Conservation (phyloP, 306 rosid genomes). For the Trifolium fragiferum region DNA sequence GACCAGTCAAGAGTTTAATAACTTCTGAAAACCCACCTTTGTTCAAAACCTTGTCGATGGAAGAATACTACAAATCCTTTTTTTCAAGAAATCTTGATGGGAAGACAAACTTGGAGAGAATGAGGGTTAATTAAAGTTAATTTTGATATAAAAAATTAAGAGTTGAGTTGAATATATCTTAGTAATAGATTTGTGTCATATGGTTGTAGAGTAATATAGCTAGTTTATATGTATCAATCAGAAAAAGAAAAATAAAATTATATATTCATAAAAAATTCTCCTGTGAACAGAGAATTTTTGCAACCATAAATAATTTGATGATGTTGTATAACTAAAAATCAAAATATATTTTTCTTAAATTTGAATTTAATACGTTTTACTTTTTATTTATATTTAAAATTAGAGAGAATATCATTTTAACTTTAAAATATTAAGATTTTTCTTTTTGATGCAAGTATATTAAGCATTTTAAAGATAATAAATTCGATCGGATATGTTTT, state of each 20-base stretch:
- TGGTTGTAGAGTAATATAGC: background rate
- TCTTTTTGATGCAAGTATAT: too few species aligned
- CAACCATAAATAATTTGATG: too few species aligned
- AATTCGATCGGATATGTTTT: too few species aligned
- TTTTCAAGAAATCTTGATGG: conserved; percentile 64
- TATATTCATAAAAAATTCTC: background rate
- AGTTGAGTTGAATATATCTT: background rate
- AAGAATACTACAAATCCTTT: conserved; percentile 58
- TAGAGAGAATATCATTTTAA: too few species aligned
- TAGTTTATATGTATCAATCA: background rate
- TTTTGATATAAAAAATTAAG: background rate
- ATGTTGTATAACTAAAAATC: too few species aligned
- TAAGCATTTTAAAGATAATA: too few species aligned
- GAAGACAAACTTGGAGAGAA: conserved; percentile 64
- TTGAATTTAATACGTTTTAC: too few species aligned
- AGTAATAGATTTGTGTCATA: background rate
- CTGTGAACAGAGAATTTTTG: too few species aligned
- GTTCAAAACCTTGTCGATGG: conserved; percentile 57
- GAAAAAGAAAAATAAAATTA: too few species aligned
- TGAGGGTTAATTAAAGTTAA: conserved; percentile 44
- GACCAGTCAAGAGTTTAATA: conserved; percentile 46
- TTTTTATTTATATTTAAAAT: too few species aligned
- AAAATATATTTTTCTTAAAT: too few species aligned
- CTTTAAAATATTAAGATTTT: too few species aligned
- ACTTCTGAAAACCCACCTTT: conserved; percentile 54